Evolutionary conservation across 2,329 filamentous ascomycete species (phyloP), one percentile per base, ranked within the genome.

Genomic region (Trichoderma asperellum): DNA sequence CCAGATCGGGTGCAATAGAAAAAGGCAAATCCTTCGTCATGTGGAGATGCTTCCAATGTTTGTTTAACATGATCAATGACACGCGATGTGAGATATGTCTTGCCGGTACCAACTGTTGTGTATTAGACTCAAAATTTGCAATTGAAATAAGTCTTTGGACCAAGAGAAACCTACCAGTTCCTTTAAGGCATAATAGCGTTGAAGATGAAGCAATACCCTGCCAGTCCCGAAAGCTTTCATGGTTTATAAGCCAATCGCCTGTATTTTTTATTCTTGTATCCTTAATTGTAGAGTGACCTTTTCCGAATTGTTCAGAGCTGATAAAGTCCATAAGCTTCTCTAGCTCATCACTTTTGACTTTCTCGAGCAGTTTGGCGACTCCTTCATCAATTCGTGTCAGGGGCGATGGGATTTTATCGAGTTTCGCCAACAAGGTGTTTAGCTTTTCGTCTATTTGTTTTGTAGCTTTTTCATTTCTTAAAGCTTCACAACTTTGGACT

Each of bases 1-100:
- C 52, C 66, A 52, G 70, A 71, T 35, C 70, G 62, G 14, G 62
- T 63, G 47, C 72, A 74, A 32, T 74, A 73, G 27, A 72, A 74
- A 43, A 70, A 73, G 1, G 73, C 73, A 34, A 74, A 64, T 6
- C 65, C 72, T 40, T 70, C 68, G 16, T 70, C 68, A 18, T 55
- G 57, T 24, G 12, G 1, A 5, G 64, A 61, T 34, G 35, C n/a
- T 21, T 32, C 18, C 18, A 62, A 32, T 2, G 14, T 49, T 2
- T 27, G 7, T 24, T n/a, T 37, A 1, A 68, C 14, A 24, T 59
- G 47, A n/a, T 70, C 68, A 43, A 70, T 63, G 18, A 70, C 64
- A 18, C 55, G 58, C 27, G 64, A 70, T 2, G 68, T 68, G 12
- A 70, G 64, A n/a, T 62, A 70, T 3, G 68, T 68, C 24, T 70